Conservation (phyloP, 2,329 filamentous ascomycete genomes). For the Aureobasidium namibiae region DNA sequence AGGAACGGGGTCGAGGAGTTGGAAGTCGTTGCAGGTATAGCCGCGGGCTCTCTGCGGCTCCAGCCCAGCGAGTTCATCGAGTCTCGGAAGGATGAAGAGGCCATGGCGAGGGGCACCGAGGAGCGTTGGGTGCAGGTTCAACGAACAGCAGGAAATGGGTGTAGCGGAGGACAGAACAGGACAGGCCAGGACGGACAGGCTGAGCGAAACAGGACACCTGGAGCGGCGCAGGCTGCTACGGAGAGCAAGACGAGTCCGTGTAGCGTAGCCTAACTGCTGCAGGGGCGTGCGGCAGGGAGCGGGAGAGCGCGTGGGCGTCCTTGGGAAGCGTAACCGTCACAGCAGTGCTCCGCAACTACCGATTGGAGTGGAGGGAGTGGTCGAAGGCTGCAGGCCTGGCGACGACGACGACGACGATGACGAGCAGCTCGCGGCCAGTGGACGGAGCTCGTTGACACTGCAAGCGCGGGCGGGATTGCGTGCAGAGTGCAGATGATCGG, state of each 20-base stretch:
- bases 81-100: slow-evolving; percentile 81
- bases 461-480: slow-evolving; percentile 32
- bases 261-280: slow-evolving; percentile 5
- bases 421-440: too few species aligned
- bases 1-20: slow-evolving; percentile 63
- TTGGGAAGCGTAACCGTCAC: not conserved
- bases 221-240: slow-evolving; percentile 4
- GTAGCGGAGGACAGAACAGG: not conserved
- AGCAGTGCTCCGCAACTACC: slow-evolving; percentile 12
- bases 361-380: slow-evolving; percentile 9
- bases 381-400: slow-evolving; percentile 6
- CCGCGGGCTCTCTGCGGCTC: slow-evolving; percentile 72
- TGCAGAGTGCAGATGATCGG: slow-evolving; percentile 43
- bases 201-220: not conserved
- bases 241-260: not conserved
- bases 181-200: not conserved
- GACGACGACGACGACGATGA: not conserved
- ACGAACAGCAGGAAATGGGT: not conserved
- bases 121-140: not conserved
- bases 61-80: slow-evolving; percentile 92
- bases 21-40: slow-evolving; percentile 66
- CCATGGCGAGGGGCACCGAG: slow-evolving; percentile 47
- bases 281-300: slow-evolving; percentile 10
- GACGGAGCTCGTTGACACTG: not conserved
- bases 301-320: slow-evolving; percentile 13